Conservation (phyloP, 768 basidiomycete species). For the Mycena olivaceomarginata region DNA sequence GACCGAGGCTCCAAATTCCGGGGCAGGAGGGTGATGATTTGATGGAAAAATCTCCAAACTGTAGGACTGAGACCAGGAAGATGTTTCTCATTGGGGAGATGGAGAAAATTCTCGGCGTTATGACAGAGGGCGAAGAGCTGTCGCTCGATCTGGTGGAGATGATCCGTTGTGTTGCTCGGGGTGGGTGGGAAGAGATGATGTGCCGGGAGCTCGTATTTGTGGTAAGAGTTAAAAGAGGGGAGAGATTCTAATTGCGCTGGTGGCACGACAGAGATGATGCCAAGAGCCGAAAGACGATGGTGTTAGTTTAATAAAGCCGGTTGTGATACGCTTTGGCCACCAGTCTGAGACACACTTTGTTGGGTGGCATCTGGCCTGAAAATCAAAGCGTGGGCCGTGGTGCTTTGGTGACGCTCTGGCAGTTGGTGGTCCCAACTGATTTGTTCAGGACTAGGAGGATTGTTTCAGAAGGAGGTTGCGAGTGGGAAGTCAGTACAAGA, state of each 20-base stretch:
- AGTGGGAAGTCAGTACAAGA: too few species aligned
- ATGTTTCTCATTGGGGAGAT: background rate
- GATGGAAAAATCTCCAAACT: conserved; percentile 27
- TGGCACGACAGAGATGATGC: background rate
- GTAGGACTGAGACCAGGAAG: background rate
- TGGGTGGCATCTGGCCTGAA: background rate
- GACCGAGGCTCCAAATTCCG: background rate
- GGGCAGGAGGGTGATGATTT: conserved; percentile 15
- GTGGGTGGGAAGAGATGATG: conserved; percentile 8
- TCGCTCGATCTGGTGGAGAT: background rate
- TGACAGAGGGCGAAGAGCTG: conserved; percentile 28
- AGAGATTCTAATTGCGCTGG: background rate
- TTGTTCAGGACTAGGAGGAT: too few species aligned
- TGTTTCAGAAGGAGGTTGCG: too few species aligned
- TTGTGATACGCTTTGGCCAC: conserved; percentile 28
- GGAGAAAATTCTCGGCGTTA: conserved; percentile 19
- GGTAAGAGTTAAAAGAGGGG: background rate
- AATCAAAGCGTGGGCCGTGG: background rate
- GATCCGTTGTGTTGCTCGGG: background rate
- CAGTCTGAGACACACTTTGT: conserved; percentile 6
- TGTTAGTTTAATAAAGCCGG: conserved; percentile 3
- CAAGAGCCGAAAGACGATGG: background rate
- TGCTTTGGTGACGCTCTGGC: background rate
- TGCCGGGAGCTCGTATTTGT: conserved; percentile 28
- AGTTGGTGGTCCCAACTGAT: too few species aligned